These are phyloP conservation scores for Calocera cornea DNA, from an alignment of 768 basidiomycete species.

Conservation along the genomic window DNA sequence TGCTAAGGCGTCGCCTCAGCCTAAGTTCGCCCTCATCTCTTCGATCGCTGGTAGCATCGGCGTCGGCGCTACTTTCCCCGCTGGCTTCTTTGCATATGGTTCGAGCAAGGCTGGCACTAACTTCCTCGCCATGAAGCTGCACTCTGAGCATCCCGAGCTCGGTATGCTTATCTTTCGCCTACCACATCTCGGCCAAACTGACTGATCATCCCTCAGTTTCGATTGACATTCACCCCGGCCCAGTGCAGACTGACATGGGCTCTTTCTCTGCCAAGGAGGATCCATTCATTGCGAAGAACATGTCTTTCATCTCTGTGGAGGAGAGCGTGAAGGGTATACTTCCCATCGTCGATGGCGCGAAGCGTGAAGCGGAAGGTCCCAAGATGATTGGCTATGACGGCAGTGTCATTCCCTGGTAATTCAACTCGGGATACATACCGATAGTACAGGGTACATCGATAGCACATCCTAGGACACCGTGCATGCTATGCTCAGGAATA, in stretches of 20 bases:
- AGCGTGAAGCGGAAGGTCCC: background rate
- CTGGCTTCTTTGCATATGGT: background rate
- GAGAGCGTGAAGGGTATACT: background rate
- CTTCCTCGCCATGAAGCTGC: conserved; percentile 8
- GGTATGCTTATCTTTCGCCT: background rate
- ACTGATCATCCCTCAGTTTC: background rate
- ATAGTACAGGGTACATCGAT: too few species aligned
- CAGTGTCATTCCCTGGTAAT: background rate
- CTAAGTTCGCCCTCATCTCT: conserved; percentile 14
- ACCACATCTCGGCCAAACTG: too few species aligned
- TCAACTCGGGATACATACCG: background rate
- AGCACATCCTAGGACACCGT: background rate
- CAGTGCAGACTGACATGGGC: conserved; percentile 5
- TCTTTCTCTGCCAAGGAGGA: background rate
- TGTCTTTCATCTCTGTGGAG: background rate
- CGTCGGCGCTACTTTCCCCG: background rate
- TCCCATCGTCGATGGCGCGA: background rate
- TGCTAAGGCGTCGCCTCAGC: conserved; percentile 7
- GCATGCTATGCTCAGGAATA: too few species aligned
- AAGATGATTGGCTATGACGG: background rate
- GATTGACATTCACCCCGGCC: background rate
- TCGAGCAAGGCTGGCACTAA: conserved; percentile 15
- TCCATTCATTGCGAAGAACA: too few species aligned
- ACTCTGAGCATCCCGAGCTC: conserved; percentile 1
- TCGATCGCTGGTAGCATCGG: conserved; percentile 3